Base-by-base conservation (phyloP, 768 basidiomycete species). In the Lentinula sp. region DNA sequence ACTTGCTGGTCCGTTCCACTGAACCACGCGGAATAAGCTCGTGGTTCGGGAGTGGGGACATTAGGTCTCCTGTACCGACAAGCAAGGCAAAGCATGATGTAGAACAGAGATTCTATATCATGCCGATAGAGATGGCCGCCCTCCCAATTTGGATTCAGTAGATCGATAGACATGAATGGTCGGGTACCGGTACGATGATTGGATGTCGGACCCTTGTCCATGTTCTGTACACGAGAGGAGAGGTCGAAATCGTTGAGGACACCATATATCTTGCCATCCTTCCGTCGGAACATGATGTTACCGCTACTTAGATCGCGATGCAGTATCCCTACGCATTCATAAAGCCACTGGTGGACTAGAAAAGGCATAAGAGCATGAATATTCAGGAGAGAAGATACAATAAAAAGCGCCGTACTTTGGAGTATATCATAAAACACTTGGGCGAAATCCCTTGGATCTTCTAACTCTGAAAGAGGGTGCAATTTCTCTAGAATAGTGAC, bases 241-340 rank as follows among this genome's bases (percentile, higher is more conserved):
- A 61, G 35, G 52, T 63, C 62, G 34, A 62, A 62, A 37, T 63
- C 62, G 35, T 55, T 53, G 7, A 63, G 43, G 31, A 63, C 62
- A 62, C 61, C 56, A 35, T 59, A 52, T 35, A 49, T 35, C 39
- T 62, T 40, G 60, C 54, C 35, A 56, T 69, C 48, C 45, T 37
- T 11, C 18, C 64, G 54, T 39, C 62, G 21, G 40, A 48, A 31
- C 64, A 65, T 64, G 32, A 65, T 42, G 40, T 65, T 65, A 32
- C 50, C 45, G 8, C 35, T 21, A 28, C 28, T 28, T 28, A 28
- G 28, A 28, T 28, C 28, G 28, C 28, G 28, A 28, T 28, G 28
- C 3, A 62, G 53, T 35, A 65, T 65, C 4, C 45, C 32, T 35
- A 45, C 46, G 11, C 59, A 8, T 43, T 64, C 58, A 42, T 59